Evolutionary conservation across 108 stramenopile genomes (phyloP).

Genomic region (Aurantiochytrium sp.): DNA sequence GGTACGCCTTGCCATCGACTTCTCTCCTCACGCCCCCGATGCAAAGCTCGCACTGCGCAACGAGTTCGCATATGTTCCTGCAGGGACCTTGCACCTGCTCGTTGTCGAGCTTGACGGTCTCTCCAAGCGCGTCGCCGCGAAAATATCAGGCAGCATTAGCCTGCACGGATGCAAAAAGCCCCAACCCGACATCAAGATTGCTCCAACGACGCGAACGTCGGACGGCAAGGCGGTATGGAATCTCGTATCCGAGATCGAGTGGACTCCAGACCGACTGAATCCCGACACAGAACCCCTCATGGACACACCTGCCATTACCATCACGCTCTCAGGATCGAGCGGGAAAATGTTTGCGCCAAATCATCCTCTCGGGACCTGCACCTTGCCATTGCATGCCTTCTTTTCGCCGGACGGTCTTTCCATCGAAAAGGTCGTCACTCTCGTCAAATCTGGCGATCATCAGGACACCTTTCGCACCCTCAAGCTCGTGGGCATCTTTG

Average conservation of each 20-base stretch:
- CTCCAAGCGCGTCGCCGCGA: neutral
- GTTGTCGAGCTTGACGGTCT: neutral
- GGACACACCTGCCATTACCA: neutral
- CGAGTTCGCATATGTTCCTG: neutral
- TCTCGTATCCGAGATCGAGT: neutral
- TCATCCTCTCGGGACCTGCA: neutral
- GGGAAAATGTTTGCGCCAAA: neutral
- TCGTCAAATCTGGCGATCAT: neutral
- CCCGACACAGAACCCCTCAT: neutral
- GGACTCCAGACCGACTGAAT: neutral
- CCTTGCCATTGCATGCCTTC: neutral
- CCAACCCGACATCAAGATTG: too few relatives aligned
- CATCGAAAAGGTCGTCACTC: neutral
- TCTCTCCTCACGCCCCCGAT: neutral
- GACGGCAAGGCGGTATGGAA: neutral
- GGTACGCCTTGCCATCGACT: neutral
- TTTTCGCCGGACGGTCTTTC: neutral
- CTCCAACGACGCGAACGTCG: too few relatives aligned
- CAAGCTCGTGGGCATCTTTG: neutral
- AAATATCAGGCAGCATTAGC: neutral
- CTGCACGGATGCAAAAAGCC: neutral
- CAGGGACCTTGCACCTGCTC: neutral
- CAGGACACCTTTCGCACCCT: neutral
- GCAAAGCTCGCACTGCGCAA: neutral
- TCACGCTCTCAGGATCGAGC: neutral